Conservation (phyloP, 768 basidiomycete species). For the Boletus huronensis region DNA sequence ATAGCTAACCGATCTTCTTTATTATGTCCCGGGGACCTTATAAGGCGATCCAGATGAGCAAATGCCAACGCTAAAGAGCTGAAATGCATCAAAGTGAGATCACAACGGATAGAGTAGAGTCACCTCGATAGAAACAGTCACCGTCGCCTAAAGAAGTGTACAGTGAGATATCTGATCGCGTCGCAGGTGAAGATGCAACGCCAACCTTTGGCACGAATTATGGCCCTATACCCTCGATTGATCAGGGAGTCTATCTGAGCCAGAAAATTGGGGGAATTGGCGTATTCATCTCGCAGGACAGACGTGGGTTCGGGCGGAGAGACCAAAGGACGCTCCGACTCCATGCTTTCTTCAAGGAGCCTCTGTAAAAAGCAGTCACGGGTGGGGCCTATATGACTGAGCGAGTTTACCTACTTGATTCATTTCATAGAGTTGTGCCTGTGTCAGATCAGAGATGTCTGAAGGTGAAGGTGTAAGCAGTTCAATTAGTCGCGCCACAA, state of each 20-base stretch:
- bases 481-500: neutral
- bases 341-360: slow-evolving; percentile 38
- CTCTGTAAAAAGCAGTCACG: slow-evolving; percentile 26
- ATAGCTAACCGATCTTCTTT: slow-evolving; percentile 48
- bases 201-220: slow-evolving; percentile 70
- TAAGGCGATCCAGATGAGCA: slow-evolving; percentile 71
- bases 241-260: slow-evolving; percentile 74
- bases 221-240: slow-evolving; percentile 54
- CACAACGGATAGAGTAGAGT: slow-evolving; percentile 19
- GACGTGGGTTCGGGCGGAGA: slow-evolving; percentile 50
- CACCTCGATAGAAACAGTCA: slow-evolving; percentile 91
- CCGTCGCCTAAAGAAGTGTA: slow-evolving; percentile 61
- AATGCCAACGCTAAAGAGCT: slow-evolving; percentile 67
- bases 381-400: neutral
- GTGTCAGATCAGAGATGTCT: slow-evolving; percentile 35
- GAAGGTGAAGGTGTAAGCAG: neutral
- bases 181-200: slow-evolving; percentile 19
- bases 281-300: slow-evolving; percentile 62
- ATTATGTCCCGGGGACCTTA: slow-evolving; percentile 44
- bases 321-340: slow-evolving; percentile 48
- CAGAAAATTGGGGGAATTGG: slow-evolving; percentile 55
- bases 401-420: slow-evolving; percentile 33
- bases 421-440: slow-evolving; percentile 37
- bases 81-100: slow-evolving; percentile 17
- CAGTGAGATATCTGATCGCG: neutral